phyloP scores from a whole-genome alignment of 768 basidiomycete species.

The Boletellus emodensis region DNA sequence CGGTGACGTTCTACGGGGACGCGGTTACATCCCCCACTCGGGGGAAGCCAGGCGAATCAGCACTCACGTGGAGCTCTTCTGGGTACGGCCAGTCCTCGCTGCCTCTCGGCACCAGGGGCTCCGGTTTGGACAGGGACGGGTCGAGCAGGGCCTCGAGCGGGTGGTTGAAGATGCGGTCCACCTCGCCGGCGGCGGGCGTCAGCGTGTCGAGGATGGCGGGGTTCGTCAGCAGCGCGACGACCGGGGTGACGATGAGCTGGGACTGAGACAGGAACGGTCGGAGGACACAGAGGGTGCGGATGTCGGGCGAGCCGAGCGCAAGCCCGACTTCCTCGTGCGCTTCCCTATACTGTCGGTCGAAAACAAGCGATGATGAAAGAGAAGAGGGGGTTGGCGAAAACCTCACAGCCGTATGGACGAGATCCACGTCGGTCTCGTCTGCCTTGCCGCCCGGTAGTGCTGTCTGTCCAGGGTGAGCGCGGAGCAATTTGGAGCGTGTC shows the following conservation, averaged over 20 bases:
- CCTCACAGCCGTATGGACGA: conserved; percentile 73
- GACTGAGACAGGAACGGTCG: conserved; percentile 67
- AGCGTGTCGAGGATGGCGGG: conserved; percentile 46
- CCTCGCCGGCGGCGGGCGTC: conserved; percentile 60
- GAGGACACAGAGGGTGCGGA: conserved; percentile 58
- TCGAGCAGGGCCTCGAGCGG: conserved; percentile 72
- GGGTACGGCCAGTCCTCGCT: conserved; percentile 79
- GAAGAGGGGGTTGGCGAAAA: background rate
- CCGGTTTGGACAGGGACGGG: conserved; percentile 42
- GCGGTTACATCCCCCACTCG: background rate
- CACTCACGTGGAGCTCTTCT: conserved; percentile 65
- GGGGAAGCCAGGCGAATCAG: background rate
- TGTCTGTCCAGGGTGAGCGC: conserved; percentile 77
- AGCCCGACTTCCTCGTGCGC: conserved; percentile 83
- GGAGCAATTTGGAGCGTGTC: conserved; percentile 72
- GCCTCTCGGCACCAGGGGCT: conserved; percentile 49
- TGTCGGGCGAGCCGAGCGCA: conserved; percentile 49
- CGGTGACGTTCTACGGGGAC: conserved; percentile 49
- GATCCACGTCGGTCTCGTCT: conserved; percentile 59
- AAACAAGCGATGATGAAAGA: background rate
- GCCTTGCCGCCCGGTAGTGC: conserved; percentile 80
- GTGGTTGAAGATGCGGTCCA: conserved; percentile 76
- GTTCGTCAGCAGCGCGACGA: conserved; percentile 66
- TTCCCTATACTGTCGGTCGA: conserved; percentile 59
- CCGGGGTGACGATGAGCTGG: conserved; percentile 71